Evolutionary conservation across 345 rosid genomes (phyloP).

Genomic region (Heritiera littoralis): DNA sequence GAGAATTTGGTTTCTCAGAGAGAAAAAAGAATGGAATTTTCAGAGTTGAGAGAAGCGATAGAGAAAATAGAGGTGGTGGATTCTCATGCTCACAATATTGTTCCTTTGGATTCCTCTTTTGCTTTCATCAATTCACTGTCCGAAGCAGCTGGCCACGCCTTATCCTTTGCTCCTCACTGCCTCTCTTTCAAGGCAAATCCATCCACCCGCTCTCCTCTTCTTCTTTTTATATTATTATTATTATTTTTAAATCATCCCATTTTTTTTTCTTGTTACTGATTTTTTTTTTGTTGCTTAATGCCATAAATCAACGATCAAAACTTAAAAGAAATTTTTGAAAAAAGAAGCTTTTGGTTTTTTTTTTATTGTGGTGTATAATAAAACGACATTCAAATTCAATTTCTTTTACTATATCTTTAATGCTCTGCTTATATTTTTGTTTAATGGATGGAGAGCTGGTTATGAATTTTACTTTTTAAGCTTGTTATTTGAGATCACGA

Average conservation of each 20-base stretch:
- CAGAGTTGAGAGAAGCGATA: slow-evolving; percentile 55
- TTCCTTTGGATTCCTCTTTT: slow-evolving; percentile 68
- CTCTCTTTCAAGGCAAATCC: slow-evolving; percentile 76
- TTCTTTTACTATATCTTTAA: not conserved
- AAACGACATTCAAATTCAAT: not conserved
- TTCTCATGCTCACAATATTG: slow-evolving; percentile 83
- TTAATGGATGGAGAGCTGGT: not conserved
- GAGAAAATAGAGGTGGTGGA: slow-evolving; percentile 64
- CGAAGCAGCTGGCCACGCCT: slow-evolving; percentile 79
- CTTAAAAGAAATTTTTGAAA: not conserved
- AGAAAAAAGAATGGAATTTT: slow-evolving; percentile 46
- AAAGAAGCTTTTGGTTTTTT: not conserved
- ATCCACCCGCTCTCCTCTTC: not conserved
- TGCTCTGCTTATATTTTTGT: not conserved
- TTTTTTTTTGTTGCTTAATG: not conserved
- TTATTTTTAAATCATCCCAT: not conserved
- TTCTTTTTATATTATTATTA: not conserved
- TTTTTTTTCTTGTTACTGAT: too few relatives aligned
- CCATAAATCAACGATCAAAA: not conserved
- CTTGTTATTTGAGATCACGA: not conserved
- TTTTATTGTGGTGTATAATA: not conserved
- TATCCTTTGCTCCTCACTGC: slow-evolving; percentile 60
- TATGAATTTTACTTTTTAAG: not conserved
- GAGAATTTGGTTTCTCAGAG: not conserved
- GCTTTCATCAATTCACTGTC: slow-evolving; percentile 65